A percentile compares a stretch with the other conserved stretches of the same genome.
Conservation (phyloP, 1,284 basidiomycete species). For the Agroathelia rolfsii region DNA sequence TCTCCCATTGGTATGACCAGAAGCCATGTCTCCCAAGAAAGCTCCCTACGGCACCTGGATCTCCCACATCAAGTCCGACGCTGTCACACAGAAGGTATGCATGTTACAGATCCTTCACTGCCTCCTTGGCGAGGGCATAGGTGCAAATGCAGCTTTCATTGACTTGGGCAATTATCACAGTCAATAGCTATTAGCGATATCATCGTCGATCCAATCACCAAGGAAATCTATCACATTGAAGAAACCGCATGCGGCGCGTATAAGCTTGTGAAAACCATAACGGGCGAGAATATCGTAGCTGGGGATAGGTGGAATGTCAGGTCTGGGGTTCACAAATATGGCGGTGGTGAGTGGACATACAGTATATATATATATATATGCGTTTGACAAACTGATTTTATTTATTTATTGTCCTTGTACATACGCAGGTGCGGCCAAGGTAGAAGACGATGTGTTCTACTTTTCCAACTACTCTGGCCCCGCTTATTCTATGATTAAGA, state of each 20-base stretch:
- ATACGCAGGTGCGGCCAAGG: constrained; percentile 41
- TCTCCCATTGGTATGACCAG: too few relatives aligned
- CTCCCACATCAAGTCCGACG: constrained; percentile 45
- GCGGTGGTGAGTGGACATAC: too few relatives aligned
- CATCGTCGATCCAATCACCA: constrained; percentile 42
- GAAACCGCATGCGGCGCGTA: constrained; percentile 44
- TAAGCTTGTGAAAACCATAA: constrained; percentile 42
- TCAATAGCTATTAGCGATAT: constrained; percentile 35
- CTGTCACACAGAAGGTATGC: constrained; percentile 42
- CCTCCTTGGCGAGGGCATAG: constrained; percentile 9
- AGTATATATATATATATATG: too few relatives aligned
- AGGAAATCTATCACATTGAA: constrained; percentile 51
- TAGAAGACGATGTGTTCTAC: constrained; percentile 36
- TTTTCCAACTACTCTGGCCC: constrained; percentile 48
- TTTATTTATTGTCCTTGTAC: too few relatives aligned
- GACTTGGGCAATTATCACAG: constrained; percentile 20
- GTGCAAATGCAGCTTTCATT: constrained; percentile 1
- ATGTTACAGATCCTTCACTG: constrained; percentile 1
- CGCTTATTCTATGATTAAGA: constrained; percentile 32
- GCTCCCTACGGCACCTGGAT: constrained; percentile 54
- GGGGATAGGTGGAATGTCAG: constrained; percentile 46
- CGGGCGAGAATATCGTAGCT: constrained; percentile 38
- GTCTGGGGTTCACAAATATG: constrained; percentile 51
- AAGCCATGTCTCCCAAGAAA: constrained; percentile 12
- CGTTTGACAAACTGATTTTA: too few relatives aligned